Conservation (phyloP, 139 green algal species). For the Micromonas commoda region DNA sequence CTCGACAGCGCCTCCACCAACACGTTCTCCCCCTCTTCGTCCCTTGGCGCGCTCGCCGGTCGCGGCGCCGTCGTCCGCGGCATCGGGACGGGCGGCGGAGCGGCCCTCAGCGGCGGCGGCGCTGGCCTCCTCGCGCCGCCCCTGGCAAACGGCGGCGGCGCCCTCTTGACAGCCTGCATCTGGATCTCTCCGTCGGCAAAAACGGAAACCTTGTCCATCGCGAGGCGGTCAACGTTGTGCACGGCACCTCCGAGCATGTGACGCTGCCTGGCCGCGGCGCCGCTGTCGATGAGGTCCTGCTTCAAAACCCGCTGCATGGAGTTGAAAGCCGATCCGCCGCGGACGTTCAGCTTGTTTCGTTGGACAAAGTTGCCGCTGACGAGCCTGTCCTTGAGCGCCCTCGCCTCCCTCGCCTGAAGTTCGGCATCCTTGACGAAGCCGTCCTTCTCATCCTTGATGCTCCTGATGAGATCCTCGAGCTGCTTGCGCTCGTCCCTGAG, state of each 20-base stretch:
- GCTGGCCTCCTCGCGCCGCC: not conserved
- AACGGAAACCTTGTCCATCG: conserved; percentile 55
- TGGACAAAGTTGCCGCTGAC: conserved; percentile 31
- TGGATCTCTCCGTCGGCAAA: conserved; percentile 79
- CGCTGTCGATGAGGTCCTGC: conserved; percentile 54
- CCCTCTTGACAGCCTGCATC: conserved; percentile 46
- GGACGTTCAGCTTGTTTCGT: conserved; percentile 79
- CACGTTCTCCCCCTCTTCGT: not conserved
- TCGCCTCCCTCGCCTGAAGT: conserved; percentile 62
- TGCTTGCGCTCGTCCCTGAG: conserved; percentile 68
- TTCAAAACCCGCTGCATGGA: conserved; percentile 77
- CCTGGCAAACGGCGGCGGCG: too few relatives aligned
- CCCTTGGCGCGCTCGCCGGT: not conserved
- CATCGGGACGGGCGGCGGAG: too few relatives aligned
- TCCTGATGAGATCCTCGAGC: conserved; percentile 65
- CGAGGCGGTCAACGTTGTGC: conserved; percentile 53
- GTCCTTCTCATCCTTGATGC: conserved; percentile 62
- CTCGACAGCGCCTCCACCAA: not conserved
- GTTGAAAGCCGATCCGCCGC: conserved; percentile 77
- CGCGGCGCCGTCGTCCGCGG: too few relatives aligned
- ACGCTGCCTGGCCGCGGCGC: not conserved
- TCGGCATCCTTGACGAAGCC: conserved; percentile 46
- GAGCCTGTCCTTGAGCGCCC: conserved; percentile 61
- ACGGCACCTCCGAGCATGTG: not conserved
- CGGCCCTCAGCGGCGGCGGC: too few relatives aligned